Base-by-base conservation (phyloP, 2,329 filamentous ascomycete genomes). In the Reticulascus tulasneorum region DNA sequence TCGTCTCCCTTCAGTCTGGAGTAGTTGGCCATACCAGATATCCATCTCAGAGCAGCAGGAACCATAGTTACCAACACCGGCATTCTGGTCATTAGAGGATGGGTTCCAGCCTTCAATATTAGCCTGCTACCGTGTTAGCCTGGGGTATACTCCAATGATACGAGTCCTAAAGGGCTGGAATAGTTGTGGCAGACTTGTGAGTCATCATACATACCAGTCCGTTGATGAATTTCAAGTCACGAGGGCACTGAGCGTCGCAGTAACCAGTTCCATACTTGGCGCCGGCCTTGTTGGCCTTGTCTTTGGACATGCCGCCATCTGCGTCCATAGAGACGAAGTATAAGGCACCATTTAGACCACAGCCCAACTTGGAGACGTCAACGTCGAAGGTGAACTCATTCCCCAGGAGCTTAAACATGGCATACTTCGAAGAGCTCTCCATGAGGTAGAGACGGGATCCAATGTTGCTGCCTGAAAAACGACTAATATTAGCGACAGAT, bases 301-400 rank as follows among this genome's bases (percentile, higher is more conserved):
- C 75, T 55, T 67, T 69, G 54, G 58, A 50, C 46, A 64, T 52
- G 30, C 76, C 76, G 47, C 76, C 76, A 46, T 79, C 75, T 13
- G 62, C 59, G 24, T 77, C 73, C 73, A 77, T 77, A 52, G 70
- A 66, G 29, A 76, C 71, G 37, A 80, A 75, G 64, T 86, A 86
- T 29, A 86, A 63, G 29, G 82, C 82, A 36, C 82, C 82, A 59
- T 87, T 86, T 40, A 86, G 62, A 42, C 83, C 83, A 51, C 83
- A 87, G 41, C 75, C 73, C 13, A 84, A 65, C 48, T 73, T 71
- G 25, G 80, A 84, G 28, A 84, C 75, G 54, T 86, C 82, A 17
- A 85, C 81, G 37, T 85, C 81, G 44, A 86, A 84, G 36, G 79
- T 81, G 62, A 86, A 80, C 59, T 86, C 82, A 52, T 81, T 72